Evolutionary conservation across 345 rosid species (phyloP), one percentile per base, ranked within the genome.

Genomic region (Pseudoturritis turrita): DNA sequence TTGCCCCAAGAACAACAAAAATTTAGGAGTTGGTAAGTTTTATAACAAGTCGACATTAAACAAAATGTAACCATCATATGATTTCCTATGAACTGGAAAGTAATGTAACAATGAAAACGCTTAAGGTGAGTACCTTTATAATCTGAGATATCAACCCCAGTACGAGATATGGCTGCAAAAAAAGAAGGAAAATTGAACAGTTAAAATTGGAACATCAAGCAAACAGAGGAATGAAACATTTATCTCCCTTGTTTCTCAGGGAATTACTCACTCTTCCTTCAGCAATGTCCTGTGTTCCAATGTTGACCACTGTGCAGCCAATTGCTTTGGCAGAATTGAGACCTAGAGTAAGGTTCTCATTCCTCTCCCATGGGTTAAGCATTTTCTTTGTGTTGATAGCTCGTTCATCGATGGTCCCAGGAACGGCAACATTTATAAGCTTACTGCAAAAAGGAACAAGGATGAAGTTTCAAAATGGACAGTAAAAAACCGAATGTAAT

Each of bases 311-410:
- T 0, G 97, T 95, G 79, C 99, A 95, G 37, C 99, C 99, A 76
- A 95, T 95, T 61, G 99, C 99, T 81, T 91, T 95, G 31, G 98
- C 96, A 70, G 99, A 95, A 79, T 95, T 95, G 53, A 95, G 99
- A 73, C 94, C 87, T 39, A 95, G 97, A 31, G 98, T 95, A 74
- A 91, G 98, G 63, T 95, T 95, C 78, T 95, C 99, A 80, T 95
- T 95, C 79, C 97, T 88, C 79, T 95, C 99, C 99, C 99, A 95
- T 3, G 98, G 98, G 61, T 95, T 91, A 31, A 91, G 89, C 37
- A 59, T 81, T 54, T 66, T 60, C 81, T 95, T 95, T 37, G 90
- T 89, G 87, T 95, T 95, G 63, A 95, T 87, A 69, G 99, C 99
- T 66, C 99, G 81, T 77, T 95, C 99, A n/a, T 95, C 99, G 29